Evolutionary conservation across 805 yeast genomes (phyloP).

Genomic region (Torulaspora quercuum): DNA sequence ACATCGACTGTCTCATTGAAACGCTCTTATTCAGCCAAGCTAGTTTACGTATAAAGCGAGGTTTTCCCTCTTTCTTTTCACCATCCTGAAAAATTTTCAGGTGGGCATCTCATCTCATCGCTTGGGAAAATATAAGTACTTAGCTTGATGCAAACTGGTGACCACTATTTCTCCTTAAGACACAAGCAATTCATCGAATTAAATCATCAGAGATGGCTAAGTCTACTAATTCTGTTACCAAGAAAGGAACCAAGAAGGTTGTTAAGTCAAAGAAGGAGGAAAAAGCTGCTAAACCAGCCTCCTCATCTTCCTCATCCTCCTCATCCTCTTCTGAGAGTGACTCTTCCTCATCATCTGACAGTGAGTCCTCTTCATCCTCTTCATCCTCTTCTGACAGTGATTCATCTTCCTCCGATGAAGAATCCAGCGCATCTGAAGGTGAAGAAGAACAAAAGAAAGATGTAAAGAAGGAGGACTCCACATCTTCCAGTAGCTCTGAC

Average conservation of each 20-base stretch:
- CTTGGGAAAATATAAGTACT: slow-evolving; percentile 3
- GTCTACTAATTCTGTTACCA: slow-evolving; percentile 31
- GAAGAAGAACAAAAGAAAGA: slow-evolving; percentile 15
- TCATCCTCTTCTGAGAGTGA: slow-evolving; percentile 17
- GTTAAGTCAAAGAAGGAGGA: slow-evolving; percentile 25
- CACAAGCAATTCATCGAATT: slow-evolving; percentile 1
- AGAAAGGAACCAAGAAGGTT: slow-evolving; percentile 33
- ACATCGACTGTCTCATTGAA: slow-evolving; percentile 1
- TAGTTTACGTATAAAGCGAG: slow-evolving; percentile 4
- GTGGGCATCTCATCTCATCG: slow-evolving; percentile 20
- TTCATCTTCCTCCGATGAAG: slow-evolving; percentile 13
- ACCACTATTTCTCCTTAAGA: slow-evolving; percentile 5
- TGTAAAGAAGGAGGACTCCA: slow-evolving; percentile 11
- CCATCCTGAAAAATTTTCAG: slow-evolving; percentile 15
- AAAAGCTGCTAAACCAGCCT: slow-evolving; percentile 21
- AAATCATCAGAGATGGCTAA: slow-evolving; percentile 11
- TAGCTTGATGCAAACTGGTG: neutral
- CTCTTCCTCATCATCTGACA: slow-evolving; percentile 18
- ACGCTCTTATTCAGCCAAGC: slow-evolving; percentile 1
- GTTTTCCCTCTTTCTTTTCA: slow-evolving; percentile 3
- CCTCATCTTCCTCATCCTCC: slow-evolving; percentile 18
- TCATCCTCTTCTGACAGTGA: slow-evolving; percentile 17
- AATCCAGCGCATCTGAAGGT: slow-evolving; percentile 31
- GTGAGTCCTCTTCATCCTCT: slow-evolving; percentile 17
- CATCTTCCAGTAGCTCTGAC: slow-evolving; percentile 25